Conservation (phyloP, 306 rosid genomes). For the Cicer judaicum region DNA sequence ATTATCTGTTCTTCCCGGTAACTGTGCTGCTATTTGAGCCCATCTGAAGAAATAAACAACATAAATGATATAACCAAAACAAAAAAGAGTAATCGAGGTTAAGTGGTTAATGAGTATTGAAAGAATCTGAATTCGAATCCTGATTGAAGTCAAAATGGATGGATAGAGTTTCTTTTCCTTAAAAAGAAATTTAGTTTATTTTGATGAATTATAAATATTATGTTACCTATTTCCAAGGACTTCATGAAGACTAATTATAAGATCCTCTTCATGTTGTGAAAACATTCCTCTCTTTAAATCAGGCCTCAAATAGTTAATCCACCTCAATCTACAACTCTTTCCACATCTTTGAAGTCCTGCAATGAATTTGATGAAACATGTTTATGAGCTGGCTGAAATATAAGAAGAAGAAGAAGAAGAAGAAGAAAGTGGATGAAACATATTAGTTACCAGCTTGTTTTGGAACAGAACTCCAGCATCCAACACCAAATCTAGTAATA, state of each 20-base stretch:
- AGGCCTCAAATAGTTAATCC: slow-evolving; percentile 94
- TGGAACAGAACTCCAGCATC: slow-evolving; percentile 97
- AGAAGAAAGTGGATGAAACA: too few relatives aligned
- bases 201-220: background rate
- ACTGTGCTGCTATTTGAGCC: slow-evolving; percentile 96
- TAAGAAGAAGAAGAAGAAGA: background rate
- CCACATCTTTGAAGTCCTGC: slow-evolving; percentile 91
- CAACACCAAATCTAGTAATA: slow-evolving; percentile 85
- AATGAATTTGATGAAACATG: slow-evolving; percentile 43
- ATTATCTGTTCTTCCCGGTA: slow-evolving; percentile 96
- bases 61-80: background rate
- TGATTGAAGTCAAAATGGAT: too few relatives aligned
- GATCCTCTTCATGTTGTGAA: slow-evolving; percentile 85
- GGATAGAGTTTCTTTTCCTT: too few relatives aligned
- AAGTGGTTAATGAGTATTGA: too few relatives aligned
- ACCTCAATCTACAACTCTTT: slow-evolving; percentile 89
- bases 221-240: slow-evolving; percentile 84
- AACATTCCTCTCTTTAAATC: slow-evolving; percentile 94
- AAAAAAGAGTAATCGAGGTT: too few relatives aligned
- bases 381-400: background rate
- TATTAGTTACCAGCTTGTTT: slow-evolving; percentile 70
- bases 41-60: slow-evolving; percentile 43
- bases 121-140: too few relatives aligned
- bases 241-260: slow-evolving; percentile 80
- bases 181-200: background rate